Evolutionary conservation across 148 eudicot genomes (phyloP), one percentile per base, ranked within the genome.

Genomic region (Fagopyrum esculentum): DNA sequence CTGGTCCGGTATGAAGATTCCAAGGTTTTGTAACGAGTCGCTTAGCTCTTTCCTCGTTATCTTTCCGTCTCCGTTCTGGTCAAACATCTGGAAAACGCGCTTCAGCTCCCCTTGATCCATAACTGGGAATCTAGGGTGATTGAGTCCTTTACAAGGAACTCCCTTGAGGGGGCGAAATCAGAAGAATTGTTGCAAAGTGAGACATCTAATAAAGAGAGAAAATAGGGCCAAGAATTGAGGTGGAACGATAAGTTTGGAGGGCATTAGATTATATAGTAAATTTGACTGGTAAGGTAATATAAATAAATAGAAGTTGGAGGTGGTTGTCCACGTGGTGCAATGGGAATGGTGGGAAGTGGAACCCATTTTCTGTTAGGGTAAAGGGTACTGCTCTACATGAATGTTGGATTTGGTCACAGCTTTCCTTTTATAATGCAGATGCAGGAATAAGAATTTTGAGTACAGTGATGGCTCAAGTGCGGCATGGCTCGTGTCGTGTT

Each of bases 61-160:
- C 77, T 84, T 84, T 0, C 94, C 94, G 29, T 93, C 92, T 11
- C 98, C 92, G 43, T 93, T 89, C 0, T 82, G 83, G 55, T 93
- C 92, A 45, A 93, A 89, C 97, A 93, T 87, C n/a, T 87, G 86
- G 60, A 91, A 93, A 7, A 93, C 88, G 17, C 94, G 74, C 30
- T 83, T 82, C 9, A 93, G 73, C 85, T 93, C 98, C 0, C 79
- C 16, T 6, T 86, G 79, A 80, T 88, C 94, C 98, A 91, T 89
- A 50, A 13, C 11, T 11, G 16, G 3, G 15, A 51, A 51, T 10
- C 10, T 1, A 51, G 2, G 3, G 1, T 51, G n/a, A 4, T 51
- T 51, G 55, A 16, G 3, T 51, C 10, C 15, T 66, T 15, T 13
- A 13, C 15, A 66, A 9, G 71, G 46, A 66, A 11, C 71, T 66